Base-by-base conservation (phyloP, 1,139 yeast genomes). In the Protomyces inouyei region DNA sequence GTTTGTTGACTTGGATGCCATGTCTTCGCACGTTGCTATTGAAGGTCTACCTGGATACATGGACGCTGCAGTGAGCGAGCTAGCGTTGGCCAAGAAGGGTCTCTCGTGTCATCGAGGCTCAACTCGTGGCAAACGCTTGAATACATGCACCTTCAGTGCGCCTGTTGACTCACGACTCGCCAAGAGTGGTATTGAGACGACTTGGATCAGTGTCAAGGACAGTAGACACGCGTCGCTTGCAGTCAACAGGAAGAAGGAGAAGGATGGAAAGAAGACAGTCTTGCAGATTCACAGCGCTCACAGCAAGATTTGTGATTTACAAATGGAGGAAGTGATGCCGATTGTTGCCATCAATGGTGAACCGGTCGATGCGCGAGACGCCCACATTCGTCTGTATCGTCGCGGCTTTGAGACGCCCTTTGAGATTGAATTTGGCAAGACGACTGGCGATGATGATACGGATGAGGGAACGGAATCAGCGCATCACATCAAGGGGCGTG, bases 1-100 rank as follows among this genome's bases (percentile, higher is more conserved):
- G 55, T 67, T 66, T 18, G 64, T 68, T 5, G 68, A 68, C 45
- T 36, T 67, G 45, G 69, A 68, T 52, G 55, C 61, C 18, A 56
- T 55, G 36, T 43, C 37, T 23, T 55, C 64, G 18, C 53, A 53
- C 23, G 57, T 55, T 32, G 57, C 55, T 21, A 54, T 60, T 28
- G 64, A 64, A 38, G 64, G 64, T 6, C n/a, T 55, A 12, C 66
- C 66, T 4, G 53, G 35, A 6, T 59, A 59, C 43, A 59, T 59
- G 63, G 63, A 59, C 23, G 40, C 63, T 9, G 63, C 63, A 8
- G 63, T 59, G 3, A 25, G 52, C 8, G 43, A 52, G 4, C 57
- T 59, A 8, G 63, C 63, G 9, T 43, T 59, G 4, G 63, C 63
- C 9, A 55, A 59, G 36, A 36, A 35, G 18, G 37, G 46, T 16